Conservation (phyloP, 176 grass and related monocot genomes). For the Zea mays region DNA sequence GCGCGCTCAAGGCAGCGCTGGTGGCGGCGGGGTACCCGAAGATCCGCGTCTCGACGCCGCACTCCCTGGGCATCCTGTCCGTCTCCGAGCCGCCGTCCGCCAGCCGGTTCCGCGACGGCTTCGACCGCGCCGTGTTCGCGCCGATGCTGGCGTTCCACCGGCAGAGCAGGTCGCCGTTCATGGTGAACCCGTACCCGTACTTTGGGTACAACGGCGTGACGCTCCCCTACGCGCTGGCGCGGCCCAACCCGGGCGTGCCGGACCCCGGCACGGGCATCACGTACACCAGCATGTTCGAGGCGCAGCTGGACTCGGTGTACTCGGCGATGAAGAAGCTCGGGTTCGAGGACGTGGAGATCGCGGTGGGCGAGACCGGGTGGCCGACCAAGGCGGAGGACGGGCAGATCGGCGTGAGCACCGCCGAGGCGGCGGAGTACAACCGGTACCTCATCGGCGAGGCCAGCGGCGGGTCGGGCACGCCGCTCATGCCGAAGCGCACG, state of each 20-base stretch:
- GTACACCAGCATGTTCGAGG: conserved; percentile 83
- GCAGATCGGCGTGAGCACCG: conserved; percentile 59
- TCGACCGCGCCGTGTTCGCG: conserved; percentile 57
- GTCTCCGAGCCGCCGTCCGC: conserved; percentile 58
- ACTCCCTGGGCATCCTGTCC: conserved; percentile 67
- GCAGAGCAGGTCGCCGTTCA: conserved; percentile 52
- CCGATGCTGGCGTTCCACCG: conserved; percentile 85
- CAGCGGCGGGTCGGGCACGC: conserved; percentile 55
- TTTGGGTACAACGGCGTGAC: conserved; percentile 82
- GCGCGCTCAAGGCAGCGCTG: conserved; percentile 47
- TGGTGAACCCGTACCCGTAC: conserved; percentile 92
- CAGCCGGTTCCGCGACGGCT: conserved; percentile 61
- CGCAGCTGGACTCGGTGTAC: conserved; percentile 83
- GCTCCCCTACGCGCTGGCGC: conserved; percentile 64
- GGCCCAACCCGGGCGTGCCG: conserved; percentile 49
- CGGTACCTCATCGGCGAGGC: conserved; percentile 51
- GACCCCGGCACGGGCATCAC: conserved; percentile 63
- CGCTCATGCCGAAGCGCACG: conserved; percentile 70
- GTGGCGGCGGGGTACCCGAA: conserved; percentile 43
- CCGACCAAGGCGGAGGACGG: conserved; percentile 63
- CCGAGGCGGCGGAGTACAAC: conserved; percentile 58
- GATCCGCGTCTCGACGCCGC: conserved; percentile 79
- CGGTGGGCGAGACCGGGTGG: conserved; percentile 86
- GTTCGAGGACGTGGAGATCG: conserved; percentile 77
- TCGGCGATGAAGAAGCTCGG: conserved; percentile 75